Conservation (phyloP, 768 basidiomycete species). For the Neoboletus magnificus region DNA sequence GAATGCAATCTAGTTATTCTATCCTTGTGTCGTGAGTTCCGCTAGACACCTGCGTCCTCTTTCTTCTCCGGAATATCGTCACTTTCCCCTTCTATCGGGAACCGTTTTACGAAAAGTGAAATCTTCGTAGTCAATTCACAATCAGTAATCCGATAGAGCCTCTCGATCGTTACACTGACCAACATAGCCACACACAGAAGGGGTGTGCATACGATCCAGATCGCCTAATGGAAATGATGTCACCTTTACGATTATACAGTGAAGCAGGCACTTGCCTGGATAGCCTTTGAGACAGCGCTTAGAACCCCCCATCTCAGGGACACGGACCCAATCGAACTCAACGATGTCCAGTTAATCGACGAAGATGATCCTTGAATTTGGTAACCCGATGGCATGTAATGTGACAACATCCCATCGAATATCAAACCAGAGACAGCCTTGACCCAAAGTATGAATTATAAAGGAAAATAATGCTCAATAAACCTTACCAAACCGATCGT, state of each 20-base stretch:
- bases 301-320: conserved; percentile 46
- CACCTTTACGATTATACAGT: not conserved
- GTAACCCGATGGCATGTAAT: conserved; percentile 48
- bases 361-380: conserved; percentile 39
- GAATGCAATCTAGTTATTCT: conserved; percentile 4
- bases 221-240: conserved; percentile 41
- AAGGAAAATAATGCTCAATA: not conserved
- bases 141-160: conserved; percentile 6
- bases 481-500: conserved; percentile 71
- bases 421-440: conserved; percentile 77
- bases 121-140: conserved; percentile 16
- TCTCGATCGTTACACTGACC: conserved; percentile 36
- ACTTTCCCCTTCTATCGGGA: conserved; percentile 20
- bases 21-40: conserved; percentile 14
- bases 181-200: conserved; percentile 63
- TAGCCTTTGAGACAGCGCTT: conserved; percentile 54
- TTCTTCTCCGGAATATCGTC: conserved; percentile 21
- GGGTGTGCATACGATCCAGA: conserved; percentile 74
- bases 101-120: conserved; percentile 29
- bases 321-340: conserved; percentile 45
- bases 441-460: conserved; percentile 15
- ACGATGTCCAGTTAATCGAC: conserved; percentile 53
- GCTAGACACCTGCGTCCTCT: conserved; percentile 1
- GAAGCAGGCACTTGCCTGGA: conserved; percentile 46
- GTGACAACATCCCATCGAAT: conserved; percentile 54